A percentile compares a stretch with the other conserved stretches of the same genome.
These are phyloP conservation scores for Phanerochaete sordida DNA, from an alignment of 768 basidiomycete species.

Conservation along the genomic window DNA sequence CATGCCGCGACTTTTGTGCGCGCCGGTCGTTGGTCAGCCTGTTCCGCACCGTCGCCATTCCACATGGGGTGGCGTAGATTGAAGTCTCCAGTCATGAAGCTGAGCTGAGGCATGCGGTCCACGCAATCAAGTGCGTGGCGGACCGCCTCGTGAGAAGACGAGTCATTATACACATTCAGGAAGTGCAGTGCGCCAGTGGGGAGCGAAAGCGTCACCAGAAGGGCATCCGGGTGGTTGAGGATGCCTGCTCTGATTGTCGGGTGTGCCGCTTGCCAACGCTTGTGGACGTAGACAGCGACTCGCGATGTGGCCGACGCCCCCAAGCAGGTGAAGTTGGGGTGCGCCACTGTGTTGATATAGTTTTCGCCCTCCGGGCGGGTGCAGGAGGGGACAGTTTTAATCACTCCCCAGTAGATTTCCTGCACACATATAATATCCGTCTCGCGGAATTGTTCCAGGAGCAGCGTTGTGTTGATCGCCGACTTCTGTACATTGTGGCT, in stretches of 20 bases:
- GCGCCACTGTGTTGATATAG: not conserved
- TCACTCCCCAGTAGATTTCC: too few relatives aligned
- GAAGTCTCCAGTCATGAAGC: not conserved
- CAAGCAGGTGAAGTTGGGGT: not conserved
- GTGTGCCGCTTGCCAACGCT: not conserved
- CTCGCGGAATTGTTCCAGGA: too few relatives aligned
- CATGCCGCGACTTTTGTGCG: not conserved
- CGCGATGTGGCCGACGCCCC: not conserved
- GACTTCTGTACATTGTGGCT: too few relatives aligned
- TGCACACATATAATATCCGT: too few relatives aligned
- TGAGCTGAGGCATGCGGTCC: not conserved
- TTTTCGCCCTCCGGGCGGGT: too few relatives aligned
- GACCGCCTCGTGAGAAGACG: not conserved
- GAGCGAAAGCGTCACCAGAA: not conserved
- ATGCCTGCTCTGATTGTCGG: not conserved
- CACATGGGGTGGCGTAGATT: constrained; percentile 1
- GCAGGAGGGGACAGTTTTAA: too few relatives aligned
- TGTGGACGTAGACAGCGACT: constrained; percentile 1
- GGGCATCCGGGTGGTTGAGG: not conserved
- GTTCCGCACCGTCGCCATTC: not conserved
- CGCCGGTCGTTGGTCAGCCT: too few relatives aligned
- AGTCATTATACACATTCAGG: constrained; percentile 6
- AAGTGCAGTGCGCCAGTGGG: not conserved
- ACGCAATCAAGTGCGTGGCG: not conserved
- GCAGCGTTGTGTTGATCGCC: too few relatives aligned